Evolutionary conservation across 768 basidiomycete species (phyloP), one percentile per base, ranked within the genome.

Genomic region (Auricularia heimuer): DNA sequence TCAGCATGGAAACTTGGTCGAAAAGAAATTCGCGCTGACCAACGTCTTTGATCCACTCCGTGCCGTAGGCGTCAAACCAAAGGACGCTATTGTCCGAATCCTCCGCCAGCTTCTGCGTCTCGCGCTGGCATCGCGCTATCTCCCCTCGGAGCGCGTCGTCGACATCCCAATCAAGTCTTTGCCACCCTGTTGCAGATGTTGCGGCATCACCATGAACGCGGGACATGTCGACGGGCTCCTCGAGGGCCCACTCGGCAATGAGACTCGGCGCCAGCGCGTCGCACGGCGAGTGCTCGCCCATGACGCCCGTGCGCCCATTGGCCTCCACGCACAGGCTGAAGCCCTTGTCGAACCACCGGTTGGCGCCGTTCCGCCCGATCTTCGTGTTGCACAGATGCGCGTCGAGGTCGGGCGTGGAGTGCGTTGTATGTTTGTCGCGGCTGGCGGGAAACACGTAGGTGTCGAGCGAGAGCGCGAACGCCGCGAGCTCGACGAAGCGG

Each of bases 321-420:
- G 87, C 83, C 73, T 98, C 95, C 44, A 98, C 86, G 61, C 92
- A 82, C 63, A 97, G 76, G 3, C 87, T 87, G 45, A 89, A 82
- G 2, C 88, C 81, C 75, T 97, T 98, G 78, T 98, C 95, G 73
- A 86, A 91, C 83, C 92, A 97, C 39, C 96, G 80, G 70, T 97
- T 97, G 54, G 82, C 78, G 4, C 85, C 82, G 65, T 83, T 85
- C 65, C 80, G 76, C 87, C 86, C 0, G 85, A 83, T 24, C 90
- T 51, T 86, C 62, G 87, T 81, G 64, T 88, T 84, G 67, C 85
- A 84, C 18, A 95, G 80, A 70, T 95, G 94, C 1, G 88, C 82
- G 70, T 91, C 86, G 54, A 92, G 74, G 62, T 81, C 76, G 11
- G 66, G 24, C 24, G 24, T 29, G 24, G 24, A 29, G 24, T 29